Base-by-base conservation (phyloP, 2,329 filamentous ascomycete species). In the Cladosporium sp. region DNA sequence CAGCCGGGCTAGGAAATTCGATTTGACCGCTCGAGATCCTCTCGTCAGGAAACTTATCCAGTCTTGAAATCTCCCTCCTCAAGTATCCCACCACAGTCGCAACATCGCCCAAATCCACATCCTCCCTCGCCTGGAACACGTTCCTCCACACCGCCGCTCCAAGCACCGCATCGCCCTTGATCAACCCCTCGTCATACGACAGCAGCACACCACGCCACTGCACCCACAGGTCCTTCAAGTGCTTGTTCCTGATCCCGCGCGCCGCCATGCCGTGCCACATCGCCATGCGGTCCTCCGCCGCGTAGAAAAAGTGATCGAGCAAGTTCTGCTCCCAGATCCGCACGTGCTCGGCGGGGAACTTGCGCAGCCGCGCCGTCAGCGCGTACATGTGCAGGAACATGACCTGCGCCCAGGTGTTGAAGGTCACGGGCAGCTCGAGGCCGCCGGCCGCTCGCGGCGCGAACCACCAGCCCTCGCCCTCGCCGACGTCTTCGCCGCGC, bases 321-420 rank as follows among this genome's bases (percentile, higher is more conserved):
- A 98, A 79, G 73, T 95, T 88, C 65, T 90, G 87, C 70, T 95
- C 89, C 84, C 90, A 95, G 53, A 82, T 80, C 56, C 82, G 79
- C 60, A 87, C 84, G 60, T 81, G 77, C 18, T 85, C 80, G 50
- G 77, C 74, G 18, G 88, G 84, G 61, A 96, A 82, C 69, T 84
- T 85, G 59, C 93, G 87, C 62, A 96, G 76, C 53, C 91, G 86
- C 43, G 88, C 86, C 52, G 88, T 87, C 55, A 97, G 72, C 54
- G 96, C 80, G 76, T 95, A 97, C 80, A 98, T 87, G 76, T 98
- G 92, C 54, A 98, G 80, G 78, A 95, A 95, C 34, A 91, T 93
- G 42, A 97, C 85, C 71, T 97, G 91, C 16, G 90, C 88, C 93
- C 93, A 98, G 53, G 88, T 92, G 67, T 85, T 91, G 71, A 98